Evolutionary conservation across 2,329 filamentous ascomycete species (phyloP).

Genomic region (Phyllosticta citrichinensis): DNA sequence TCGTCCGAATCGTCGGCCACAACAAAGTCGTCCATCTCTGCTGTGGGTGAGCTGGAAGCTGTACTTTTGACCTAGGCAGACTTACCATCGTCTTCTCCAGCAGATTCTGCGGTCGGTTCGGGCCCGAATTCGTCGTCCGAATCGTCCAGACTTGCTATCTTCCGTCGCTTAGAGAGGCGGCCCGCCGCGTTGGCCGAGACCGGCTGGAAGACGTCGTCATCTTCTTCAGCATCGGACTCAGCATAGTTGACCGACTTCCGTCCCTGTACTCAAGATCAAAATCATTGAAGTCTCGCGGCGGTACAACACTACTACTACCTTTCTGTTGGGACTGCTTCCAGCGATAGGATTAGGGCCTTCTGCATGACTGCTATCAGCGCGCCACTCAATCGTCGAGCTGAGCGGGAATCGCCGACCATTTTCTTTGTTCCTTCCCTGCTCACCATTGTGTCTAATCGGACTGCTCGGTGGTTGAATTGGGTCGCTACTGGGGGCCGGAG

Average conservation of each 20-base stretch:
- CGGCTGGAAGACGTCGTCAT: slow-evolving; percentile 59
- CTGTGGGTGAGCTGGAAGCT: background rate
- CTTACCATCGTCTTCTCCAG: slow-evolving; percentile 45
- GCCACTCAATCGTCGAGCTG: slow-evolving; percentile 21
- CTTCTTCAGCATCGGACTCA: slow-evolving; percentile 35
- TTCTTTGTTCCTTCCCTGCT: slow-evolving; percentile 41
- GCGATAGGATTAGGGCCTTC: slow-evolving; percentile 34
- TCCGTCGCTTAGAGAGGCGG: slow-evolving; percentile 46
- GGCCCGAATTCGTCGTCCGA: slow-evolving; percentile 57
- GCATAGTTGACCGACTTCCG: slow-evolving; percentile 24
- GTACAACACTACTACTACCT: slow-evolving; percentile 43
- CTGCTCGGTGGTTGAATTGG: slow-evolving; percentile 56
- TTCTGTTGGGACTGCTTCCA: slow-evolving; percentile 67
- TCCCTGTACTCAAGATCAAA: slow-evolving; percentile 28
- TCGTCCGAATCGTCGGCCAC: slow-evolving; percentile 80
- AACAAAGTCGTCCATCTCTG: slow-evolving; percentile 79
- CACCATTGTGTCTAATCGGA: slow-evolving; percentile 49
- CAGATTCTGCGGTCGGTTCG: slow-evolving; percentile 46
- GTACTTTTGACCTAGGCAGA: background rate
- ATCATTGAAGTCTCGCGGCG: background rate
- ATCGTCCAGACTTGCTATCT: slow-evolving; percentile 50
- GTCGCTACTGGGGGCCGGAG: slow-evolving; percentile 76
- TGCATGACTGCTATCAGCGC: slow-evolving; percentile 33
- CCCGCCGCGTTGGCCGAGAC: slow-evolving; percentile 36
- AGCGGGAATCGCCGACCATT: slow-evolving; percentile 37